Evolutionary conservation across 495 filamentous ascomycete genomes (phyloP), one percentile per base, ranked within the genome.

Genomic region (Daldinia loculata): DNA sequence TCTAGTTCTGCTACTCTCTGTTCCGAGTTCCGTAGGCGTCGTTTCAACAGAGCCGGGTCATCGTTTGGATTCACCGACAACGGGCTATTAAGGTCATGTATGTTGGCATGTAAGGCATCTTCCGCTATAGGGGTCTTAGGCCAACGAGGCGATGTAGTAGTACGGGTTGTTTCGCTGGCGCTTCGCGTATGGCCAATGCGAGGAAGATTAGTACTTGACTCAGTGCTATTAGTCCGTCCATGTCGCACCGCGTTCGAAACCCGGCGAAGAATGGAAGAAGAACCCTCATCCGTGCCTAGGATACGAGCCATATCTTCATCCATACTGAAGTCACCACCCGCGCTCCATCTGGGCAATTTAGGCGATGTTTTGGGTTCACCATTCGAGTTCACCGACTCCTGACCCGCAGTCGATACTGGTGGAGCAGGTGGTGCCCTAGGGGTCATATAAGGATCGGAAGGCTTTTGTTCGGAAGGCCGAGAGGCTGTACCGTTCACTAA

Each of bases 231-330:
- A 77, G 91, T 97, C 50, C 96, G 89, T n/a, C 92, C 92, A 77
- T 99, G 95, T 55, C 93, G 93, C 38, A 97, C 93, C 26, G 92
- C 92, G 74, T 94, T 96, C 2, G 96, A 98, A 32, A 97, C 90
- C 30, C 92, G 90, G 39, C 94, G 92, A 59, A 98, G 80, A 61
- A 97, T 91, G 1, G 92, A 93, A 19, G 89, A 87, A 19, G 85
- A 84, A 45, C 85, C 86, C 48, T 94, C 92, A 55, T 91, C 88
- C 32, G 85, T 87, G 4, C 88, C 88, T 51, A 95, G 82, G 39
- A 96, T 93, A 19, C 93, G 89, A 48, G 90, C 88, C 84, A 96
- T 90, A 70, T 97, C 95, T 69, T 97, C 94, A 69, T 98, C 94
- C 89, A 94, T 89, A 41, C 90, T 92, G 69, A 95, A 91, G 66